phyloP scores from a whole-genome alignment of 441 rosid species.

The Daphne laureola region DNA sequence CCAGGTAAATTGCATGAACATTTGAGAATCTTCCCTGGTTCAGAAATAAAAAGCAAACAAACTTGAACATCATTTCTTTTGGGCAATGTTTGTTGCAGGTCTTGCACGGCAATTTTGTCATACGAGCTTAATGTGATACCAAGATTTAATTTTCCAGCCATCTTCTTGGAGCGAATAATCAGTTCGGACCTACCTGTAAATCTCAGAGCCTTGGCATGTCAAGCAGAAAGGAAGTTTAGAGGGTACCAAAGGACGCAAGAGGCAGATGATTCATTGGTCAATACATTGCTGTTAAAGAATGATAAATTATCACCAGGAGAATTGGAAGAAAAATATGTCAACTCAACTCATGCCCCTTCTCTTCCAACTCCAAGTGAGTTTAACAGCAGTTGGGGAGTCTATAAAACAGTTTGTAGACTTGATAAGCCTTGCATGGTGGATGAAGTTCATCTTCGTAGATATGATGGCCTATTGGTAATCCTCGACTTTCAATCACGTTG shows the following conservation, averaged over 20 bases:
- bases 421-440: slow-evolving; percentile 78
- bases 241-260: slow-evolving; percentile 30
- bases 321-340: slow-evolving; percentile 21
- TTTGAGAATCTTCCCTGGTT: slow-evolving; percentile 4
- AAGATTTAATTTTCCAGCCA: slow-evolving; percentile 87
- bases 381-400: slow-evolving; percentile 65
- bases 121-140: slow-evolving; percentile 91
- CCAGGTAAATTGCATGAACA: slow-evolving; percentile 37
- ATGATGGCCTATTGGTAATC: slow-evolving; percentile 86
- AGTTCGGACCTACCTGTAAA: slow-evolving; percentile 93
- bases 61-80: not conserved
- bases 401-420: slow-evolving; percentile 75
- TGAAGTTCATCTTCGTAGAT: slow-evolving; percentile 96
- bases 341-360: slow-evolving; percentile 32
- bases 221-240: slow-evolving; percentile 54
- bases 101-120: slow-evolving; percentile 48
- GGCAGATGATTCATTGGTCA: slow-evolving; percentile 25
- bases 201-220: slow-evolving; percentile 79
- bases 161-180: slow-evolving; percentile 89
- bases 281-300: slow-evolving; percentile 21
- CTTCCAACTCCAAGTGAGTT: slow-evolving; percentile 42
- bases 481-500: slow-evolving; percentile 21
- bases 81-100: slow-evolving; percentile 30
- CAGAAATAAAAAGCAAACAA: not conserved
- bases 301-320: slow-evolving; percentile 22